Conservation (phyloP, 148 eudicot species). For the Chenopodium album region DNA sequence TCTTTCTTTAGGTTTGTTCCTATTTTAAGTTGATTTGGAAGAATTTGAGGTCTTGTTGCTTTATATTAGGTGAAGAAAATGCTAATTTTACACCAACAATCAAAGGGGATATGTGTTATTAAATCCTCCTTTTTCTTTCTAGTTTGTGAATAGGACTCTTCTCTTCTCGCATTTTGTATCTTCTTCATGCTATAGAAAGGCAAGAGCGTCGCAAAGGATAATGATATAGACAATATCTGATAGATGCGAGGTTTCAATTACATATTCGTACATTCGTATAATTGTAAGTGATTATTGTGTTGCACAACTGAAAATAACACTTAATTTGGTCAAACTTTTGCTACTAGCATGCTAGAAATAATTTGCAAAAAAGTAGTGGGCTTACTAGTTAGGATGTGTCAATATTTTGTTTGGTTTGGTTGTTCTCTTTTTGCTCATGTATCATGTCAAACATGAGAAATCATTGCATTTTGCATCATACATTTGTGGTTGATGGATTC, state of each 20-base stretch:
- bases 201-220: not conserved
- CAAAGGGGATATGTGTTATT: conserved; percentile 9
- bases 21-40: not conserved
- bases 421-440: conserved; percentile 5
- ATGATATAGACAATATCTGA: not conserved
- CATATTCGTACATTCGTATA: not conserved
- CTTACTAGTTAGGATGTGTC: conserved; percentile 10
- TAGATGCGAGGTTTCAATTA: not conserved
- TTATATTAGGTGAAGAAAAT: conserved; percentile 8
- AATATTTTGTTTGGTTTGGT: not conserved
- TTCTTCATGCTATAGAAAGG: not conserved
- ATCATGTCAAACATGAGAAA: conserved; percentile 12
- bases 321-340: conserved; percentile 4
- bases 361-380: conserved; percentile 10
- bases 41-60: conserved; percentile 1
- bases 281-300: not conserved
- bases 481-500: not conserved
- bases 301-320: conserved; percentile 13
- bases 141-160: not conserved
- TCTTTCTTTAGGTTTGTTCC: not conserved
- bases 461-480: not conserved
- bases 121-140: not conserved
- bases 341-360: conserved; percentile 11
- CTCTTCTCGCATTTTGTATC: not conserved
- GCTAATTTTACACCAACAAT: conserved; percentile 13